Evolutionary conservation across 73 alveolate genomes (phyloP).

Genomic region (Stentor coeruleus): DNA sequence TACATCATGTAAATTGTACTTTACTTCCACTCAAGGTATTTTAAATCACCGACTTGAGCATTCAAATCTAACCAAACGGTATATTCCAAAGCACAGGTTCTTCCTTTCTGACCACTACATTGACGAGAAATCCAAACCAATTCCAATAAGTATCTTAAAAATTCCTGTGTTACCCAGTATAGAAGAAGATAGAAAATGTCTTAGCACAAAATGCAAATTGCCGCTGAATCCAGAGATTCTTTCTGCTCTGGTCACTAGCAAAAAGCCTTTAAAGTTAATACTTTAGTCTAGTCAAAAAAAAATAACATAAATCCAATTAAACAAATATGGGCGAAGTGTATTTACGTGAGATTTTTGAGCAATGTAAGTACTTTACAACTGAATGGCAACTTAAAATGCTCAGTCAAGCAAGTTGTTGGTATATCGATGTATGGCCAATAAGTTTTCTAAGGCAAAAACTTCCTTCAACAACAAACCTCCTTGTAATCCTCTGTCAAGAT

Average conservation of each 20-base stretch:
- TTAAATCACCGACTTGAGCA: background rate
- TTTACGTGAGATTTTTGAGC: slow-evolving; percentile 13
- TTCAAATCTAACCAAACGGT: background rate
- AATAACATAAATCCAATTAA: too few relatives aligned
- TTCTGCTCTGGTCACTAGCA: background rate
- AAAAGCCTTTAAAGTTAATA: too few relatives aligned
- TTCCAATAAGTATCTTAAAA: background rate
- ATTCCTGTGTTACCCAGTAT: background rate
- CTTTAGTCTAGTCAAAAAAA: too few relatives aligned
- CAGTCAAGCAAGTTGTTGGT: background rate
- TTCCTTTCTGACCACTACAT: background rate
- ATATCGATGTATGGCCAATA: background rate
- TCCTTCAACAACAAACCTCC: background rate
- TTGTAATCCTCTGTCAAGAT: slow-evolving; percentile 11
- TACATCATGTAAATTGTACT: background rate
- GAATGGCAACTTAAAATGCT: slow-evolving; percentile 22
- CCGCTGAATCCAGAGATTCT: slow-evolving; percentile 1
- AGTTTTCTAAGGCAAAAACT: background rate
- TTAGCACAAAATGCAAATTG: background rate
- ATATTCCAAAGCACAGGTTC: background rate
- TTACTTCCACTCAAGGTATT: background rate
- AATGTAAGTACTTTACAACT: background rate
- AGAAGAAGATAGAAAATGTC: background rate
- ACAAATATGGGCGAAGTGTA: background rate
- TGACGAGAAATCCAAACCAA: background rate